Evolutionary conservation across 441 rosid genomes (phyloP).

Genomic region (Manihot esculenta): DNA sequence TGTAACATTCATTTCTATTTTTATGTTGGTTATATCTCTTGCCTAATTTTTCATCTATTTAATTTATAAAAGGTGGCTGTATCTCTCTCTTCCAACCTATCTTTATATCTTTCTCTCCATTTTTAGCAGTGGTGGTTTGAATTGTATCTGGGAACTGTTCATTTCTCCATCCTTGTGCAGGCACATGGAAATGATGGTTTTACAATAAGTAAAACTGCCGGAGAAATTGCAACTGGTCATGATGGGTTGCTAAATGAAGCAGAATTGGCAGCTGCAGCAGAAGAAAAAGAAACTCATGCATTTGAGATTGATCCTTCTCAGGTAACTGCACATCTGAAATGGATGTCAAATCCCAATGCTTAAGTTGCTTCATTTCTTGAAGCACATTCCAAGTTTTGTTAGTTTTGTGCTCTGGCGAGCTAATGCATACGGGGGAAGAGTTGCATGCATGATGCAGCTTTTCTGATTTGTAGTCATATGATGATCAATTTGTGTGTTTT

Average conservation of each 20-base stretch:
- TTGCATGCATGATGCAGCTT: background rate
- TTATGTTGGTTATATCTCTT: background rate
- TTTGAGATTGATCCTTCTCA: slow-evolving; percentile 88
- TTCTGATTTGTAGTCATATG: background rate
- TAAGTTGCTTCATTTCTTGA: slow-evolving; percentile 1
- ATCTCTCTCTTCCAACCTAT: background rate
- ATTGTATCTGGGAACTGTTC: slow-evolving; percentile 7
- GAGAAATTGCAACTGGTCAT: slow-evolving; percentile 65
- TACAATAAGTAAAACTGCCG: slow-evolving; percentile 62
- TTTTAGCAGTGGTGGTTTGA: slow-evolving; percentile 2
- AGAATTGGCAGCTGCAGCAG: slow-evolving; percentile 86
- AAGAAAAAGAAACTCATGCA: slow-evolving; percentile 90
- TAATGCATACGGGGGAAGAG: background rate
- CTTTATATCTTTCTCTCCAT: background rate
- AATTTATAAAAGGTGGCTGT: background rate
- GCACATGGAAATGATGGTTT: slow-evolving; percentile 59
- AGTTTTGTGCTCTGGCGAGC: background rate
- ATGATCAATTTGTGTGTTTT: background rate
- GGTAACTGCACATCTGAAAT: slow-evolving; percentile 31
- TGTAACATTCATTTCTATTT: background rate
- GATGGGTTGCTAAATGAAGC: slow-evolving; percentile 77
- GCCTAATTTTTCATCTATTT: background rate
- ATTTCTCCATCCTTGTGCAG: slow-evolving; percentile 33
- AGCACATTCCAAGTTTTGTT: background rate
- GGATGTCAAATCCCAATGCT: too few species aligned